These are phyloP conservation scores for Sugiyamaella valdiviana DNA, from an alignment of 805 yeast species.

Conservation along the genomic window DNA sequence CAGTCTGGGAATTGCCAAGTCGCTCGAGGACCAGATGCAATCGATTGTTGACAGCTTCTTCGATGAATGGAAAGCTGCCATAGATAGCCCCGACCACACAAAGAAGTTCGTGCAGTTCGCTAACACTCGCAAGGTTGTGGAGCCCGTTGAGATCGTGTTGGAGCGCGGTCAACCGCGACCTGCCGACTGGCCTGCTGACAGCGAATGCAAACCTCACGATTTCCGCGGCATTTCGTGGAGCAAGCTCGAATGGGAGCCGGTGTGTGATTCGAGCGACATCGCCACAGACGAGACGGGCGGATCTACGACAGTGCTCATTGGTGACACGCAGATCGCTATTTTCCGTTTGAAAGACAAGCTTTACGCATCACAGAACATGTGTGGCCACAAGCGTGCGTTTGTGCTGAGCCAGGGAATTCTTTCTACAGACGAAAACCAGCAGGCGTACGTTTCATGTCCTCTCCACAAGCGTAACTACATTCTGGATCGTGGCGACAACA, in stretches of 20 bases:
- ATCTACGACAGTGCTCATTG: conserved; percentile 30
- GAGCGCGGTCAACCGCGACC: conserved; percentile 6
- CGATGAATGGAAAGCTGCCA: conserved; percentile 35
- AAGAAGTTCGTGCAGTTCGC: conserved; percentile 31
- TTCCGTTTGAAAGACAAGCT: conserved; percentile 32
- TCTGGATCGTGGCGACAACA: conserved; percentile 20
- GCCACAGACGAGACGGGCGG: conserved; percentile 31
- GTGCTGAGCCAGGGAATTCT: conserved; percentile 35
- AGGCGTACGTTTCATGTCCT: conserved; percentile 35
- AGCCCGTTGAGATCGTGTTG: conserved; percentile 10
- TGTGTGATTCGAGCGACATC: conserved; percentile 28
- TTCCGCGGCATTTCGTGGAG: conserved; percentile 34
- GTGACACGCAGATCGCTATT: conserved; percentile 36
- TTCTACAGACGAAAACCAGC: conserved; percentile 29
- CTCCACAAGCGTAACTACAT: conserved; percentile 34
- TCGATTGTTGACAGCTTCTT: conserved; percentile 32
- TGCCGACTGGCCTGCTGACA: conserved; percentile 9
- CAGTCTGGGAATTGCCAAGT: conserved; percentile 34
- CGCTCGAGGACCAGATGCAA: conserved; percentile 33
- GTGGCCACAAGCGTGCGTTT: conserved; percentile 38
- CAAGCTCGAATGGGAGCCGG: conserved; percentile 28
- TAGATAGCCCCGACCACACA: conserved; percentile 22
- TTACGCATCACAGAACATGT: conserved; percentile 37
- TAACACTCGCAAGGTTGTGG: conserved; percentile 27
- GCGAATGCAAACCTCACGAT: conserved; percentile 15